Evolutionary conservation across 1,284 basidiomycete species (phyloP), one percentile per base, ranked within the genome.

Genomic region (Sanghuangporus sanghuang): DNA sequence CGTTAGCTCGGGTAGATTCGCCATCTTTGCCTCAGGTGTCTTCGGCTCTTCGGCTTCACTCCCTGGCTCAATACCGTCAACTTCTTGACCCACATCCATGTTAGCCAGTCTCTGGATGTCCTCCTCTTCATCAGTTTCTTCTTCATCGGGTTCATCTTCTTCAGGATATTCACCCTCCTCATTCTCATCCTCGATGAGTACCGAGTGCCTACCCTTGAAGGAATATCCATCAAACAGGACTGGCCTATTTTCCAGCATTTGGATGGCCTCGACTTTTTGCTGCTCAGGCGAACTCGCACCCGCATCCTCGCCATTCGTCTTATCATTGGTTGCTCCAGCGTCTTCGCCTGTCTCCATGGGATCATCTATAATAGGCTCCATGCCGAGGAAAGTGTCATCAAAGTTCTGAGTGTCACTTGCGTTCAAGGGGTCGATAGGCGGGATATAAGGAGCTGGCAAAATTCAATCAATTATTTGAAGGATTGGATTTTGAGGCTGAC

Each of bases 321-420:
- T 74, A 21, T 81, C 78, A 32, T 62, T 63, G 14, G 44, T 59
- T 3, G 64, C 64, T 18, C 39, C 60, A 59, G 79, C 70, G 57
- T 75, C 76, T 53, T 72, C 71, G 53, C 74, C 75, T 6, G 73
- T 73, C 62, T 72, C 71, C 61, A 77, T 84, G 42, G 81, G 77
- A 65, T 81, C 85, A 69, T 89, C 91, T 67, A 93, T 84, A 63
- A 91, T 87, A 44, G 93, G 93, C 68, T 92, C 89, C 90, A 97
- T 96, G 72, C 94, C 93, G 62, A 98, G 82, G 85, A 97, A 98
- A 39, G 93, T 90, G 69, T 96, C 93, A 74, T 98, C 96, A 74
- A 98, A 99, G 77, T 98, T 98, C 75, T 95, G 93, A 67, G 93
- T 96, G 83, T 99, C 96, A 71, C 89, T 90, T 68, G 95, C 95